A percentile compares a stretch with the other conserved stretches of the same genome.
phyloP scores from a whole-genome alignment of 1,139 yeast species.

The Saccharomyces hybrid region DNA sequence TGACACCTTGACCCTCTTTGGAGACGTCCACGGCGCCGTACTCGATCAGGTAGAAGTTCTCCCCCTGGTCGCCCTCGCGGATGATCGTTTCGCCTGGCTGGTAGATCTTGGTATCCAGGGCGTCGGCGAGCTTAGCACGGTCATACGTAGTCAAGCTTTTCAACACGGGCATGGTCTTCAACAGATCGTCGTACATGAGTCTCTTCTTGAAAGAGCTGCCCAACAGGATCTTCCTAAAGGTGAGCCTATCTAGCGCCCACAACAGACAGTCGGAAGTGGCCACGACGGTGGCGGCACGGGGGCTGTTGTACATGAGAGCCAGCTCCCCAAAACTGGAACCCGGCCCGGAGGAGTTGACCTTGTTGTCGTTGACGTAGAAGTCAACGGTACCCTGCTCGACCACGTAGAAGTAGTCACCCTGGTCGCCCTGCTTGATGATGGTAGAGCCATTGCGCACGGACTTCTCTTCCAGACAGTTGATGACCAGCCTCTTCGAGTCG shows the following conservation, averaged over 20 bases:
- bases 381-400: constrained; percentile 82
- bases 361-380: constrained; percentile 62
- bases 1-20: constrained; percentile 48
- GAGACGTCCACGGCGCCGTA: constrained; percentile 75
- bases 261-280: constrained; percentile 65
- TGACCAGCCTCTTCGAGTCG: constrained; percentile 66
- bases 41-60: constrained; percentile 83
- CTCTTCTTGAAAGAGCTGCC: constrained; percentile 90
- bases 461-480: constrained; percentile 74
- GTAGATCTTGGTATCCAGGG: constrained; percentile 71
- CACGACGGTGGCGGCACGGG: constrained; percentile 90
- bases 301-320: constrained; percentile 95
- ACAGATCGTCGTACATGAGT: constrained; percentile 79
- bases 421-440: constrained; percentile 89
- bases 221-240: constrained; percentile 83
- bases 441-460: constrained; percentile 50
- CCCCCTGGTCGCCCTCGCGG: constrained; percentile 85
- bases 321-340: constrained; percentile 94
- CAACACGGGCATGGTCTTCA: constrained; percentile 79
- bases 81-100: constrained; percentile 70
- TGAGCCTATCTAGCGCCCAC: constrained; percentile 91
- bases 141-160: constrained; percentile 67
- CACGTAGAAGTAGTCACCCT: constrained; percentile 89
- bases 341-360: constrained; percentile 67
- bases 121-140: constrained; percentile 89